Conservation (phyloP, 352 stramenopile genomes). For the Phytophthora sansomeana region DNA sequence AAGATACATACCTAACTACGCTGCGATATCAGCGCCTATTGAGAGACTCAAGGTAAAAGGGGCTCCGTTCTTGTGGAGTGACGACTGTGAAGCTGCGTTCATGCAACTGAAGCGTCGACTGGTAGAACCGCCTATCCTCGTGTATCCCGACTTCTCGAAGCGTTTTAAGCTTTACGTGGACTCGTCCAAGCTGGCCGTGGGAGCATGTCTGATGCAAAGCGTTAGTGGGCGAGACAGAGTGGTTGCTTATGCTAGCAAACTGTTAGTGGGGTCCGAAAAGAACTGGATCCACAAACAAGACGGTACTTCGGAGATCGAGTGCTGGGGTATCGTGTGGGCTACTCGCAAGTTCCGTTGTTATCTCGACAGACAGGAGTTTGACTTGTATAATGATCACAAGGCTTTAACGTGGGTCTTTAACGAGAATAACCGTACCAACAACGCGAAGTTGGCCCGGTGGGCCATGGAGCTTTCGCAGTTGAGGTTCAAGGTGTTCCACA, state of each 20-base stretch:
- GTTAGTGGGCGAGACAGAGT: constrained; percentile 1
- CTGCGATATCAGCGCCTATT: too few relatives aligned
- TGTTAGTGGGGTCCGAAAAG: neutral
- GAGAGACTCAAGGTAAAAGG: neutral
- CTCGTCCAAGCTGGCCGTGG: neutral
- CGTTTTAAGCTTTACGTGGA: neutral
- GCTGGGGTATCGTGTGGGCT: neutral
- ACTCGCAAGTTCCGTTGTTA: too few relatives aligned
- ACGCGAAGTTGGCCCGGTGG: constrained; percentile 1
- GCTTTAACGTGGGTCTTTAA: constrained; percentile 1
- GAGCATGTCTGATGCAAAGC: too few relatives aligned
- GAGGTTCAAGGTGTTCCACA: neutral
- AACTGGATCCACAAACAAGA: neutral
- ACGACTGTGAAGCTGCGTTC: neutral
- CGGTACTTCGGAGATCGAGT: neutral
- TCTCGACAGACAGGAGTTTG: neutral
- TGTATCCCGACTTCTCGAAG: neutral
- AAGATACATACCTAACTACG: neutral
- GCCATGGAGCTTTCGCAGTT: constrained; percentile 1
- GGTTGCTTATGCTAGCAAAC: constrained; percentile 4
- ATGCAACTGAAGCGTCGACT: neutral
- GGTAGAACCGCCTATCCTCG: neutral
- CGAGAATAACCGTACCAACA: neutral
- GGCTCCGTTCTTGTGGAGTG: neutral
- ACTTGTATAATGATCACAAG: neutral